Conservation (phyloP, 306 rosid genomes). For the Carpinus fangiana region DNA sequence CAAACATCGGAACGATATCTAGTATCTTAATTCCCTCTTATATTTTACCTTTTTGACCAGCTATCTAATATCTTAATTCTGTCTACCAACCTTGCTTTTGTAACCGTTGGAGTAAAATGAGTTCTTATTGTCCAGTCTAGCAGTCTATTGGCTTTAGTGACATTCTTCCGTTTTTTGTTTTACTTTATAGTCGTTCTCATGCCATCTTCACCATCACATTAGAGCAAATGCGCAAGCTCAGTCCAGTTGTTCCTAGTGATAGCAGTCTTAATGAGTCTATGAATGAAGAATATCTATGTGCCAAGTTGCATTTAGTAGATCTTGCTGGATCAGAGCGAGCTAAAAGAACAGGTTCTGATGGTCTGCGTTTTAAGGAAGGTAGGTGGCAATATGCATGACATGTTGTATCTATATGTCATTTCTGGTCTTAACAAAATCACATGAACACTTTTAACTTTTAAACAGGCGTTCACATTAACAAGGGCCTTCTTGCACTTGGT, state of each 20-base stretch:
- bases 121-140: slow-evolving; percentile 20
- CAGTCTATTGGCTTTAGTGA: slow-evolving; percentile 20
- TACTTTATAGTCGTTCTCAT: slow-evolving; percentile 83
- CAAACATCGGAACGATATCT: not conserved
- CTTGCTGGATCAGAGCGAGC: slow-evolving; percentile 99
- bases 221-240: slow-evolving; percentile 90
- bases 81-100: not conserved
- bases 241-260: slow-evolving; percentile 45
- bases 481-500: slow-evolving; percentile 98
- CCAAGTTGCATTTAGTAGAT: slow-evolving; percentile 97
- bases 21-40: not conserved
- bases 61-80: not conserved
- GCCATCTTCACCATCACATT: slow-evolving; percentile 98
- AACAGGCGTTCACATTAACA: slow-evolving; percentile 97
- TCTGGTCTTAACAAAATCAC: slow-evolving; percentile 26
- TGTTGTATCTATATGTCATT: slow-evolving; percentile 9
- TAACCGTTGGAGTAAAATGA: not conserved
- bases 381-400: slow-evolving; percentile 18
- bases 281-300: slow-evolving; percentile 89
- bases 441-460: slow-evolving; percentile 24
- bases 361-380: slow-evolving; percentile 99
- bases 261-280: slow-evolving; percentile 44
- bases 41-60: not conserved
- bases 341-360: slow-evolving; percentile 98
- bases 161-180: slow-evolving; percentile 30